Base-by-base conservation (phyloP, 2,329 filamentous ascomycete genomes). In the Trichoderma koningiopsis region DNA sequence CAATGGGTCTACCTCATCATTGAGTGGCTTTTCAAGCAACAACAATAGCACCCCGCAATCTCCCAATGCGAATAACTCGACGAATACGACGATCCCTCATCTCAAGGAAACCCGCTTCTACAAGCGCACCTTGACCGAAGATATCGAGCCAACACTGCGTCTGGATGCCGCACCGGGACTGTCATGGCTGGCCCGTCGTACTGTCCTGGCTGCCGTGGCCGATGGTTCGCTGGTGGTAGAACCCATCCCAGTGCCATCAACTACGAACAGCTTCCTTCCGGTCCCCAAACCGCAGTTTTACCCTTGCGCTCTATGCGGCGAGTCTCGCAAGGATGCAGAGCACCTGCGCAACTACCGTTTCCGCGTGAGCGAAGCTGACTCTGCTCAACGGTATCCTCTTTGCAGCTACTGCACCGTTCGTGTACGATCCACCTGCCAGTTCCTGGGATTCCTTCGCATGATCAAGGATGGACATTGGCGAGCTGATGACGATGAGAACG, bases 71-170 rank as follows among this genome's bases (percentile, higher is more conserved):
- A 87, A 84, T 57, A 24, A 77, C 59, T 85, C 85, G 2, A 75
- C 76, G 29, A 73, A 79, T 47, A 73, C 79, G 40, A 77, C 77
- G 29, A 71, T 87, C 40, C 89, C 87, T 3, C 89, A 90, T 5
- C 82, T 99, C 52, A 97, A 96, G 76, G 96, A 98, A 68, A 93
- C 92, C 33, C 93, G 92, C 72, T 99, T 98, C 77, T 99, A 95
- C 83, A 98, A 98, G 82, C 90, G 96, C 58, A 90, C 90, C 6
- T 81, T 98, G 31, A 86, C 88, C 24, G 96, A 99, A 79, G 96
- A 99, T 76, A 93, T 99, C 68, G 96, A 99, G 77, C 96, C 96
- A 0, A 97, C 96, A 0, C 83, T 99, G 11, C 90, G 96, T 53
- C 87, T 99, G 4, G 96, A 99, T 78, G 87, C 89, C 2, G 94